Evolutionary conservation across 2,329 filamentous ascomycete genomes (phyloP), one percentile per base, ranked within the genome.

Genomic region (Pseudogymnoascus sp.): DNA sequence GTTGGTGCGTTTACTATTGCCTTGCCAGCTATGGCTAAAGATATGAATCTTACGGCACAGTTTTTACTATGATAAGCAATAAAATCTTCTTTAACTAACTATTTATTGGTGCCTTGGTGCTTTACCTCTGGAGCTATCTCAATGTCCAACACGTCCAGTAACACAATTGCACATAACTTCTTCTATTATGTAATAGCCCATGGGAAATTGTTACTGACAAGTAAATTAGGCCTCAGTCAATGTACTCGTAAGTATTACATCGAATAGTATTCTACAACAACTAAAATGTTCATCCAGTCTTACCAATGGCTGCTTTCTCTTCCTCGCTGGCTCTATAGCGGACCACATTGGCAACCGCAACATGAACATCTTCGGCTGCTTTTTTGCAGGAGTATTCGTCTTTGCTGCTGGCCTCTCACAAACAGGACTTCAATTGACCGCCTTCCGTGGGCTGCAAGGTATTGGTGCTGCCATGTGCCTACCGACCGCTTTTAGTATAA

Each of bases 261-360:
- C 11, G 7, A 8, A 31, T 31, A 28, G 14, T 16, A 54, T n/a
- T 2, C 23, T 31, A 54, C 14, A 31, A 31, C 11, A 54, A 16
- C 45, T 54, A 31, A 54, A 1, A 28, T 5, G 11, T 11, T 8
- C 23, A 3, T 4, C 19, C n/a, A 36, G 31, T 6, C 57, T 61
- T 37, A 61, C 57, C 57, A 61, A 39, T 25, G 57, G 57, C 31
- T 61, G 57, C 31, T 61, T 39, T 14, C 57, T 61, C 57, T 39
- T 61, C 31, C 57, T 61, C 28, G 57, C 57, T n/a, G 57, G 57
- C 31, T 36, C 57, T 1, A 61, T 61, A 14, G 57, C 57, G 8
- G 57, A 61, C 57, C 57, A 61, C 57, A 61, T 61, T 13, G 57
- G 57, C 19, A 61, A 61, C 31, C 57, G 36, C 16, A 61, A 36